phyloP scores from a whole-genome alignment of 768 basidiomycete genomes.

The Hemileccinum impolitum region DNA sequence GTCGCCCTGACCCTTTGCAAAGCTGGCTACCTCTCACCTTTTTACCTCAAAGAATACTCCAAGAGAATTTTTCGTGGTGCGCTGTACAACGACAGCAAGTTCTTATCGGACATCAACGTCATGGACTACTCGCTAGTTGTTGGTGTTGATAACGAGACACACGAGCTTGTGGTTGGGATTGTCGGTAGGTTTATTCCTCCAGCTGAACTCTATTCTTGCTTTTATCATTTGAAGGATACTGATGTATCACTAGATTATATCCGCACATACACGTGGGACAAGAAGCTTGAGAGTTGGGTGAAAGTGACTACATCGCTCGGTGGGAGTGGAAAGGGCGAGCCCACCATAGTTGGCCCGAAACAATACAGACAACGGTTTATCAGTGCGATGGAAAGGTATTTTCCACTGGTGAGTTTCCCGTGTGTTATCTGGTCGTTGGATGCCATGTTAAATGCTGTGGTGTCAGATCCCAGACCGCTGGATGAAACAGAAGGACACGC shows the following conservation, averaged over 20 bases:
- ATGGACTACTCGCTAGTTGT: slow-evolving; percentile 98
- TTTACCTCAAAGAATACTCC: slow-evolving; percentile 95
- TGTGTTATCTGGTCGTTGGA: neutral
- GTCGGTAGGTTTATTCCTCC: slow-evolving; percentile 63
- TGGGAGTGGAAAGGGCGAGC: slow-evolving; percentile 78
- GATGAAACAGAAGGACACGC: slow-evolving; percentile 81
- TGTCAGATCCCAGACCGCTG: slow-evolving; percentile 80
- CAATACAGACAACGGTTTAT: slow-evolving; percentile 89
- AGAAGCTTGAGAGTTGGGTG: slow-evolving; percentile 97
- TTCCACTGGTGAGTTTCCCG: slow-evolving; percentile 61
- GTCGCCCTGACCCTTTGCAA: slow-evolving; percentile 9
- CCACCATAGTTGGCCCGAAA: slow-evolving; percentile 94
- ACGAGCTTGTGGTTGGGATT: slow-evolving; percentile 94
- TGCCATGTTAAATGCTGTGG: slow-evolving; percentile 1
- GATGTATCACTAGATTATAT: slow-evolving; percentile 67
- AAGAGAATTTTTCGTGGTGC: slow-evolving; percentile 90
- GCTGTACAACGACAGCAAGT: slow-evolving; percentile 92
- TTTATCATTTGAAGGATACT: slow-evolving; percentile 4
- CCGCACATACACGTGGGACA: slow-evolving; percentile 97
- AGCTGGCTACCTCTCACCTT: slow-evolving; percentile 85
- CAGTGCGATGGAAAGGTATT: slow-evolving; percentile 87
- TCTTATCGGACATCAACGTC: slow-evolving; percentile 89
- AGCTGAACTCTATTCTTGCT: neutral
- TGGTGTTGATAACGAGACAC: slow-evolving; percentile 84
- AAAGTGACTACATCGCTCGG: slow-evolving; percentile 93